Conservation (phyloP, 1,284 basidiomycete genomes). For the Malassezia globosa region DNA sequence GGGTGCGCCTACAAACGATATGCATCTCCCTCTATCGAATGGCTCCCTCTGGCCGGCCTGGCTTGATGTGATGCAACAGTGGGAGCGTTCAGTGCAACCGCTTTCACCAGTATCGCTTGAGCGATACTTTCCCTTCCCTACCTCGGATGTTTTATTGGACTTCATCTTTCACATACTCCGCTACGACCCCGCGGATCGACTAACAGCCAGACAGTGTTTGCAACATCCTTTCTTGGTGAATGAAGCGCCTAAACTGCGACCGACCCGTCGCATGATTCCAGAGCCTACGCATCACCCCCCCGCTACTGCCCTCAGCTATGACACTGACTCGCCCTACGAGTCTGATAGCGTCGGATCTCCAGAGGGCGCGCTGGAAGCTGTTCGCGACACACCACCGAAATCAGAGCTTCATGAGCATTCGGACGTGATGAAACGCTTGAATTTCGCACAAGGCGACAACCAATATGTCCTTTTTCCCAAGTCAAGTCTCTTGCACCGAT, state of each 20-base stretch:
- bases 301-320: not conserved
- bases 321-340: not conserved
- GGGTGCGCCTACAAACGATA: slow-evolving; percentile 80
- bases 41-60: slow-evolving; percentile 88
- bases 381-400: not conserved
- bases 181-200: slow-evolving; percentile 75
- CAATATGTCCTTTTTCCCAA: not conserved
- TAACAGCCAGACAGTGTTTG: slow-evolving; percentile 75
- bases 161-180: slow-evolving; percentile 83
- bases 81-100: slow-evolving; percentile 84
- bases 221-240: slow-evolving; percentile 74
- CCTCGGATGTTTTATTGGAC: slow-evolving; percentile 60
- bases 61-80: slow-evolving; percentile 68
- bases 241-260: slow-evolving; percentile 28
- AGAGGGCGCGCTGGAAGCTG: not conserved
- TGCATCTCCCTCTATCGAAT: slow-evolving; percentile 55
- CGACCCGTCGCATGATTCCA: not conserved
- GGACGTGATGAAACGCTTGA: not conserved
- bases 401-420: not conserved
- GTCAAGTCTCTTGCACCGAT: not conserved
- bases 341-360: not conserved
- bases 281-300: not conserved
- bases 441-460: not conserved
- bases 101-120: slow-evolving; percentile 49
- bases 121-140: slow-evolving; percentile 13